These are phyloP conservation scores for Phytophthora palmivora DNA, from an alignment of 352 stramenopile genomes.

Conservation along the genomic window DNA sequence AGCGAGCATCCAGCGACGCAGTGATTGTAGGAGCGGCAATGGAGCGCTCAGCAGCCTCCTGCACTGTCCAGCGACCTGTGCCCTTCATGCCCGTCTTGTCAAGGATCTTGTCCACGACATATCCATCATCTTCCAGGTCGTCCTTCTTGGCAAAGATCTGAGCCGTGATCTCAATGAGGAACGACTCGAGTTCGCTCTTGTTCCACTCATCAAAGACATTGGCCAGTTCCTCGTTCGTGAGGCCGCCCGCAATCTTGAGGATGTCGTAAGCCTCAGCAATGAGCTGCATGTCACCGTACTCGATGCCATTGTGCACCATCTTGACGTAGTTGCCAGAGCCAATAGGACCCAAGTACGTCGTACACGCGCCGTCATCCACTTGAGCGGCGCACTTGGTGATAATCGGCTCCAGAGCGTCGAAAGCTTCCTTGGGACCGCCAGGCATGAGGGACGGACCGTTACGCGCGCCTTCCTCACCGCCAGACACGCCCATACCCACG, in stretches of 20 bases:
- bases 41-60: conserved; percentile 95
- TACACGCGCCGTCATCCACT: conserved; percentile 95
- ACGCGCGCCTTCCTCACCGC: conserved; percentile 97
- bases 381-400: conserved; percentile 97
- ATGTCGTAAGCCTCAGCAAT: conserved; percentile 99
- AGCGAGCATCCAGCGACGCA: conserved; percentile 96
- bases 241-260: conserved; percentile 92
- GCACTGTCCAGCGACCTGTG: conserved; percentile 97
- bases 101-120: conserved; percentile 96
- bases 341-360: conserved; percentile 96
- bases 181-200: conserved; percentile 95
- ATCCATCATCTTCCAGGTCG: conserved; percentile 89
- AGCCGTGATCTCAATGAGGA: conserved; percentile 99
- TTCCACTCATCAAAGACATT: conserved; percentile 98
- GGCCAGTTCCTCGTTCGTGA: conserved; percentile 93
- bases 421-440: conserved; percentile 95
- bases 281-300: conserved; percentile 99
- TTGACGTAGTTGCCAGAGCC: conserved; percentile 99
- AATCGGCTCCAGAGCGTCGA: conserved; percentile 97
- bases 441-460: conserved; percentile 99
- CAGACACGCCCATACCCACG: conserved; percentile 98
- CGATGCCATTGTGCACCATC: conserved; percentile 99
- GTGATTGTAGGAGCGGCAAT: conserved; percentile 98
- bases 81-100: conserved; percentile 99
- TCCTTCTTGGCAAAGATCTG: conserved; percentile 98